Evolutionary conservation across 345 rosid genomes (phyloP).

Genomic region (Linum tenue): DNA sequence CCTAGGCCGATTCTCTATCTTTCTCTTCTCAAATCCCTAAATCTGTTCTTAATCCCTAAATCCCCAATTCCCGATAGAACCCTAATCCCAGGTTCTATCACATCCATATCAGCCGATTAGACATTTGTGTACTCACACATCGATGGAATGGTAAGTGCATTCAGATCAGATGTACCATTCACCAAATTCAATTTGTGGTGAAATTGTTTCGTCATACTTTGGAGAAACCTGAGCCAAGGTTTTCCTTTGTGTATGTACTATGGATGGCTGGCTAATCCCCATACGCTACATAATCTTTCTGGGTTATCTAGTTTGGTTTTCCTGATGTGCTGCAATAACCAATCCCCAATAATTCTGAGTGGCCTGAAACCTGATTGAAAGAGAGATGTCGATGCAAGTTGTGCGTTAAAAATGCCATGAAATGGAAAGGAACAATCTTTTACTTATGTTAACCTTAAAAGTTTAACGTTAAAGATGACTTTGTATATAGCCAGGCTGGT

Average conservation of each 20-base stretch:
- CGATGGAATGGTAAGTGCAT: conserved; percentile 17
- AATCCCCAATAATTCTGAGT: not conserved
- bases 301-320: not conserved
- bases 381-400: not conserved
- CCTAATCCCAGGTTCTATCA: too few relatives aligned
- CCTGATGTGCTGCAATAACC: not conserved
- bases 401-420: not conserved
- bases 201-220: conserved; percentile 1
- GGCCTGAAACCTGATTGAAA: not conserved
- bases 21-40: too few relatives aligned
- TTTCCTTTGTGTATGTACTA: not conserved
- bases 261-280: not conserved
- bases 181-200: not conserved
- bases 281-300: not conserved
- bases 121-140: conserved; percentile 6
- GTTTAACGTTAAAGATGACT: not conserved
- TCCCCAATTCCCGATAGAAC: too few relatives aligned
- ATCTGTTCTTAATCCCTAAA: too few relatives aligned
- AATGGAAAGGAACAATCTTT: not conserved
- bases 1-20: too few relatives aligned
- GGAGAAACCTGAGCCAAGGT: not conserved
- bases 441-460: not conserved
- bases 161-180: conserved; percentile 5
- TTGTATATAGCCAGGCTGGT: not conserved
- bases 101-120: conserved; percentile 37